A percentile compares a stretch with the other conserved stretches of the same genome.
phyloP scores from a whole-genome alignment of 805 yeast genomes.

The Saturnispora ahearnii region DNA sequence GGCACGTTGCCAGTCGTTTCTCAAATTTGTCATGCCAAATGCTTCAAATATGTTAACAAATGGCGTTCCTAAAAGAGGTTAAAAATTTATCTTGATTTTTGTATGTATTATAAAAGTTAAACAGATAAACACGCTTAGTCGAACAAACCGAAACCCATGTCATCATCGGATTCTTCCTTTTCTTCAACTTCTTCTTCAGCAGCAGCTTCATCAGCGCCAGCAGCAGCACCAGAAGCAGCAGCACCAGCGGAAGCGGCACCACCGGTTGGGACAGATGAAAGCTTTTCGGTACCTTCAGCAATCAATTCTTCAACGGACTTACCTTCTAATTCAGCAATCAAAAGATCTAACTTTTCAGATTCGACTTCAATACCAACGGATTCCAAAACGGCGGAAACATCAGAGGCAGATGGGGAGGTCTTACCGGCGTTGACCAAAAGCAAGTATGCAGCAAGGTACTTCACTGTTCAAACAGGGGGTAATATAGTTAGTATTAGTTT shows the following conservation, averaged over 20 bases:
- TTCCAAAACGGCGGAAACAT: constrained; percentile 61
- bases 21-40: neutral
- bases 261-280: constrained; percentile 76
- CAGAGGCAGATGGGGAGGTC: constrained; percentile 71
- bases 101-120: neutral
- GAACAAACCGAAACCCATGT: constrained; percentile 88
- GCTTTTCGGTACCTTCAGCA: constrained; percentile 73
- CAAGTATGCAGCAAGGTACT: constrained; percentile 90
- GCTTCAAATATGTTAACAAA: neutral
- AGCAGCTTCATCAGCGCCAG: constrained; percentile 47
- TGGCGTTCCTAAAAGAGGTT: neutral
- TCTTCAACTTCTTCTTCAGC: constrained; percentile 48
- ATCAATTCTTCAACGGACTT: constrained; percentile 65
- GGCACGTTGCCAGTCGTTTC: constrained; percentile 11
- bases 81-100: neutral
- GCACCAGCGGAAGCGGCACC: constrained; percentile 63
- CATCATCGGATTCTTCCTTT: constrained; percentile 47
- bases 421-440: constrained; percentile 84
- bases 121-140: constrained; percentile 50
- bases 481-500: neutral
- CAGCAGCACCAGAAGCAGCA: constrained; percentile 47
- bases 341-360: constrained; percentile 60
- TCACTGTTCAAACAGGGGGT: constrained; percentile 36
- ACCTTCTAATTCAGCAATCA: constrained; percentile 71
- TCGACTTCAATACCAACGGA: constrained; percentile 78